Conservation (phyloP, 2,329 filamentous ascomycete species). For the Amauroascus niger region DNA sequence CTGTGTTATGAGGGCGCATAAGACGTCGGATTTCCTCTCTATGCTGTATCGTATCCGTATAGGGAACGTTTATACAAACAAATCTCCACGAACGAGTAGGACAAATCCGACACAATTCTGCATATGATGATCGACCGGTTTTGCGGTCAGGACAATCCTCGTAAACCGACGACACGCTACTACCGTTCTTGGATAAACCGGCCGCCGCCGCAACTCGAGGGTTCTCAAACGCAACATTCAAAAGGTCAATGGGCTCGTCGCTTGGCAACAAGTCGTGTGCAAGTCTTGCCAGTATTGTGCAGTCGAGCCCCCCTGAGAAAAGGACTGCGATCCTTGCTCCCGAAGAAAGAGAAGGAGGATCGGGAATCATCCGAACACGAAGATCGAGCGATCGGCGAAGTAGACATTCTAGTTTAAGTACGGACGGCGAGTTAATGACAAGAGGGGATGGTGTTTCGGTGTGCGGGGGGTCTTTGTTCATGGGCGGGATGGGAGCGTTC, state of each 20-base stretch:
- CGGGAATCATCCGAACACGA: conserved; percentile 57
- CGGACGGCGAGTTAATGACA: conserved; percentile 39
- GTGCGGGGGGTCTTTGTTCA: conserved; percentile 36
- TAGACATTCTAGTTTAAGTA: conserved; percentile 45
- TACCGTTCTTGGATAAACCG: conserved; percentile 34
- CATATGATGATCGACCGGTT: conserved; percentile 69
- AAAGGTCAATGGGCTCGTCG: conserved; percentile 65
- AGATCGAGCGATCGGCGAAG: conserved; percentile 54
- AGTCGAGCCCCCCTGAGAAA: conserved; percentile 92
- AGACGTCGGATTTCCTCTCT: conserved; percentile 60
- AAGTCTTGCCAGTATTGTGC: conserved; percentile 74
- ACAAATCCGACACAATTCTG: conserved; percentile 63
- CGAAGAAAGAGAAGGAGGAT: conserved; percentile 38
- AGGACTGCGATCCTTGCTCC: conserved; percentile 57
- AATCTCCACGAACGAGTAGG: conserved; percentile 70
- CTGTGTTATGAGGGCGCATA: conserved; percentile 89
- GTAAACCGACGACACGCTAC: conserved; percentile 43
- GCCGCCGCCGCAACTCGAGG: conserved; percentile 59
- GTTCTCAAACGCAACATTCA: conserved; percentile 97
- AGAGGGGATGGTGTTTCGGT: conserved; percentile 24
- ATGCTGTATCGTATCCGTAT: conserved; percentile 60
- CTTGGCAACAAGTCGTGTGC: conserved; percentile 63
- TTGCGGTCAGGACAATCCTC: conserved; percentile 83
- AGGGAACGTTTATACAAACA: conserved; percentile 69
- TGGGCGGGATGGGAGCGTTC: conserved; percentile 33